Evolutionary conservation across 805 yeast genomes (phyloP).

Genomic region (Candida stauntonica): DNA sequence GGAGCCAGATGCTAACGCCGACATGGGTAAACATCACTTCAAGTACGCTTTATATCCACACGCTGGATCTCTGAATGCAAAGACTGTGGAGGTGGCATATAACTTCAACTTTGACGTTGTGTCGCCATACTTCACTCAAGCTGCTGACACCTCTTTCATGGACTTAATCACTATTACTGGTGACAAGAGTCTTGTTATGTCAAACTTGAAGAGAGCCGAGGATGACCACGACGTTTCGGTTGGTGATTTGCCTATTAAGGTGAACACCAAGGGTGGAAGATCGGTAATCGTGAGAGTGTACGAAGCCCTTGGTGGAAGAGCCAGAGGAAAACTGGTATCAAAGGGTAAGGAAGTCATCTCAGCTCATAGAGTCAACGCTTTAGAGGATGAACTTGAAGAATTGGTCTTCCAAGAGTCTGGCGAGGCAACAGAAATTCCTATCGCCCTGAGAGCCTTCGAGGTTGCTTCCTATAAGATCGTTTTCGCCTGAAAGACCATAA

Average conservation of each 20-base stretch:
- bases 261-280: conserved; percentile 40
- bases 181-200: conserved; percentile 55
- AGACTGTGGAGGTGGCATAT: conserved; percentile 70
- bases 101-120: conserved; percentile 61
- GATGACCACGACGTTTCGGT: conserved; percentile 56
- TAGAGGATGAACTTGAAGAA: conserved; percentile 35
- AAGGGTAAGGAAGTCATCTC: conserved; percentile 31
- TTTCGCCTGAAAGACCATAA: conserved; percentile 15
- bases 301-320: conserved; percentile 82
- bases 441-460: conserved; percentile 69
- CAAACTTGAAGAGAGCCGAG: conserved; percentile 83
- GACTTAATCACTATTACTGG: conserved; percentile 38
- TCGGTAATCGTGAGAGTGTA: conserved; percentile 71
- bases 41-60: conserved; percentile 86
- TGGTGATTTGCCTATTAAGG: conserved; percentile 41
- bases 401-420: neutral
- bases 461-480: conserved; percentile 45
- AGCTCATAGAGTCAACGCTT: conserved; percentile 31
- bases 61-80: conserved; percentile 54
- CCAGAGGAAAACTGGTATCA: conserved; percentile 48
- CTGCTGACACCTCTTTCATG: conserved; percentile 24
- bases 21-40: conserved; percentile 83
- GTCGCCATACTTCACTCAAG: conserved; percentile 16
- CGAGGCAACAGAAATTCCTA: conserved; percentile 22
- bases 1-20: conserved; percentile 92